These are phyloP conservation scores for Tylopilus vinaceipallidus DNA, from an alignment of 768 basidiomycete species.

Conservation along the genomic window DNA sequence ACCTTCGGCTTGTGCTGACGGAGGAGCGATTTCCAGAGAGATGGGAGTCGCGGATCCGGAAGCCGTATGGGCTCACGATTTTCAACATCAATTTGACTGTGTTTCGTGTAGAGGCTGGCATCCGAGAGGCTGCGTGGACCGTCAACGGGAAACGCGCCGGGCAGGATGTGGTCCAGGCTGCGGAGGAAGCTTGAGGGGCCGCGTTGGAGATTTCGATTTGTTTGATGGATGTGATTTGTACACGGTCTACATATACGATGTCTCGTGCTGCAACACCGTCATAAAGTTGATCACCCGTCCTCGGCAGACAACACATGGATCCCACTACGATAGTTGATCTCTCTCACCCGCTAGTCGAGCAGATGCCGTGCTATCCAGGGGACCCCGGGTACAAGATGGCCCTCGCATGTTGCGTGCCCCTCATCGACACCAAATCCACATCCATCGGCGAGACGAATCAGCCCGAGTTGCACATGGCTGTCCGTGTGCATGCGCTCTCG, in stretches of 20 bases:
- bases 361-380: slow-evolving; percentile 28
- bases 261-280: not conserved
- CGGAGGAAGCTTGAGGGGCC: not conserved
- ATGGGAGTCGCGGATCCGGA: slow-evolving; percentile 62
- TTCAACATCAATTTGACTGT: slow-evolving; percentile 44
- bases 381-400: slow-evolving; percentile 25
- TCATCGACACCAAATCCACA: not conserved
- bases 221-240: too few relatives aligned
- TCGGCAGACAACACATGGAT: slow-evolving; percentile 10
- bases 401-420: slow-evolving; percentile 18
- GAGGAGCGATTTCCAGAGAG: slow-evolving; percentile 71
- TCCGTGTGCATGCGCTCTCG: slow-evolving; percentile 38
- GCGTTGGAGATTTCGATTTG: too few relatives aligned
- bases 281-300: not conserved
- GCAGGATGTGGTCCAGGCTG: not conserved
- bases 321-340: slow-evolving; percentile 24
- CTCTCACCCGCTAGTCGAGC: slow-evolving; percentile 24
- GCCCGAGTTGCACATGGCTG: slow-evolving; percentile 9
- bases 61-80: slow-evolving; percentile 59
- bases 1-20: slow-evolving; percentile 52
- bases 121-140: slow-evolving; percentile 17
- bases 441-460: slow-evolving; percentile 16
- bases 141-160: not conserved
- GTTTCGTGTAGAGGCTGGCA: slow-evolving; percentile 3
- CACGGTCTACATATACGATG: too few relatives aligned